Conservation (phyloP, 2,329 filamentous ascomycete species). For the Scytalidium lignicola region DNA sequence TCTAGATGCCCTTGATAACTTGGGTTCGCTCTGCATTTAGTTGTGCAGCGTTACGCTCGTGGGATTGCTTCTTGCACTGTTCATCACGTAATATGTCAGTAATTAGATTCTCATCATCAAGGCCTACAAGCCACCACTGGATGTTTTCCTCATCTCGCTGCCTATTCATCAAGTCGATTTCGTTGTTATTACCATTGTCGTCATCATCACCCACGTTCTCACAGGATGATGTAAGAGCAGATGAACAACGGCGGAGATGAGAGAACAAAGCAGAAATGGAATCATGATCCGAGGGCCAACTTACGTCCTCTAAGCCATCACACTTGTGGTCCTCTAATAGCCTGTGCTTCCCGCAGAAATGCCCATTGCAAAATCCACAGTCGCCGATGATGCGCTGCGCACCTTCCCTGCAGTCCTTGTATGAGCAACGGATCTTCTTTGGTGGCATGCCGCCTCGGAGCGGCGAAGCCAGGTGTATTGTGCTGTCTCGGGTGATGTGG, state of each 20-base stretch:
- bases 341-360: constrained; percentile 93
- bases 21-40: constrained; percentile 89
- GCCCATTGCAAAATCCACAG: constrained; percentile 89
- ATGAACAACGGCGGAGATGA: constrained; percentile 15
- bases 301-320: constrained; percentile 80
- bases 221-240: background rate
- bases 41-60: constrained; percentile 89
- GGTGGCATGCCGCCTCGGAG: constrained; percentile 56
- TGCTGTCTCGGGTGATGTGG: constrained; percentile 43
- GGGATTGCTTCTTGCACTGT: constrained; percentile 92
- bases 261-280: constrained; percentile 1
- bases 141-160: background rate
- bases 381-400: constrained; percentile 94
- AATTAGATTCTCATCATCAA: constrained; percentile 26
- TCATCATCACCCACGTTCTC: background rate
- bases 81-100: constrained; percentile 29
- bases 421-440: constrained; percentile 79
- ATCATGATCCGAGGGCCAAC: constrained; percentile 30
- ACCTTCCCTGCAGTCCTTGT: constrained; percentile 81
- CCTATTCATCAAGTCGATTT: background rate
- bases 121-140: constrained; percentile 39
- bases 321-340: constrained; percentile 94
- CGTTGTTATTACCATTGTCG: background rate
- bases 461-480: constrained; percentile 49
- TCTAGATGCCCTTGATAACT: constrained; percentile 83